phyloP scores from a whole-genome alignment of 2,329 filamentous ascomycete genomes.

The Ophiobolus disseminans region DNA sequence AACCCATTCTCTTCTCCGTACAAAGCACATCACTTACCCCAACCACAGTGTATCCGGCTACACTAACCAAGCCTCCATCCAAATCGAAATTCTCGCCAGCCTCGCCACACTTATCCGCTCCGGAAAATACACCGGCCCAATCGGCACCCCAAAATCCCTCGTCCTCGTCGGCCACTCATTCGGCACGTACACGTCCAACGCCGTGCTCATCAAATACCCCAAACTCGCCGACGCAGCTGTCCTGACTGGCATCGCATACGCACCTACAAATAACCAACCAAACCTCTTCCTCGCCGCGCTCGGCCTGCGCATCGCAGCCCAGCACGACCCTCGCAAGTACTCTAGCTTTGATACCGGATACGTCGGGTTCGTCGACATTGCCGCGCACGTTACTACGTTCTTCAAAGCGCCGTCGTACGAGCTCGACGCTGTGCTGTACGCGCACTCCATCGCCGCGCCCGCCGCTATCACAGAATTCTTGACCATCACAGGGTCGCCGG shows the following conservation, averaged over 20 bases:
- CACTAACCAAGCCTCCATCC: background rate
- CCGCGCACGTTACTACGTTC: background rate
- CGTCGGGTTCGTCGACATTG: background rate
- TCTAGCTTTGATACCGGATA: background rate
- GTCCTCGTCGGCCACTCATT: background rate
- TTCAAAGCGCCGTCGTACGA: conserved; percentile 1
- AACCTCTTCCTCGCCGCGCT: background rate
- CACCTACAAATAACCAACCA: background rate
- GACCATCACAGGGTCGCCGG: background rate
- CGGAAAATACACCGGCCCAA: background rate
- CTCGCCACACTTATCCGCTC: background rate
- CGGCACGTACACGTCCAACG: background rate
- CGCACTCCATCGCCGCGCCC: background rate
- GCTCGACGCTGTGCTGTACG: background rate
- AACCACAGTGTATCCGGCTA: background rate
- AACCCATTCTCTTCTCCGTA: background rate
- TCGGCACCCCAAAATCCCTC: background rate
- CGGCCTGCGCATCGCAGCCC: background rate
- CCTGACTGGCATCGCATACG: background rate
- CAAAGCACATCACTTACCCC: background rate
- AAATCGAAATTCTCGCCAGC: background rate
- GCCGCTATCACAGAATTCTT: conserved; percentile 1
- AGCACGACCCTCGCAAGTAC: background rate
- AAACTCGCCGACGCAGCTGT: background rate
- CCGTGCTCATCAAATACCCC: background rate